phyloP scores from a whole-genome alignment of 2,329 filamentous ascomycete species.

The Phyllosticta citrichinensis region DNA sequence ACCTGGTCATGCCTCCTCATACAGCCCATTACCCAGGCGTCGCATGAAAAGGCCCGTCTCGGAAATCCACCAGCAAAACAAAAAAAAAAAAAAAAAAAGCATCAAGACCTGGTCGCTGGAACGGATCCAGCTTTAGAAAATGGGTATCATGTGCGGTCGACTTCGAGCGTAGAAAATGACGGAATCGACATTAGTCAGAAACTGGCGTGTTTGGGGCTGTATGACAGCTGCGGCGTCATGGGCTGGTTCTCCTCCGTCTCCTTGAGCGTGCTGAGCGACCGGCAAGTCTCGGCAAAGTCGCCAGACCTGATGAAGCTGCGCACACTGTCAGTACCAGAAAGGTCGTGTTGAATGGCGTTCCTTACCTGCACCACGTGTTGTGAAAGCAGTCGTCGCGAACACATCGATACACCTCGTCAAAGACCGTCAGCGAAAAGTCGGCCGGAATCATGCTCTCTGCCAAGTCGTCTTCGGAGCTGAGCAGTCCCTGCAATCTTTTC shows the following conservation, averaged over 20 bases:
- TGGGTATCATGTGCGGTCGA: not conserved
- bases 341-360: not conserved
- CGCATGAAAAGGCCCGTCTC: not conserved
- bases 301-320: not conserved
- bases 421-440: slow-evolving; percentile 42
- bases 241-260: not conserved
- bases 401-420: slow-evolving; percentile 49
- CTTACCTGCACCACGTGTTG: slow-evolving; percentile 55
- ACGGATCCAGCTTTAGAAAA: not conserved
- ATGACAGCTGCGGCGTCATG: not conserved
- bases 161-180: not conserved
- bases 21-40: not conserved
- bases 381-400: slow-evolving; percentile 59
- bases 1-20: not conserved
- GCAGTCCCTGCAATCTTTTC: not conserved
- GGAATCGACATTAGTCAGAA: not conserved
- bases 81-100: not conserved
- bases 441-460: slow-evolving; percentile 29
- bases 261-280: not conserved
- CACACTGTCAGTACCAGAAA: not conserved
- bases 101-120: not conserved
- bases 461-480: not conserved
- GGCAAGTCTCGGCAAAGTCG: not conserved
- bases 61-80: not conserved
- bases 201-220: not conserved